Evolutionary conservation across 2,329 filamentous ascomycete genomes (phyloP), one percentile per base, ranked within the genome.

Genomic region (Lecanicillium sp.): DNA sequence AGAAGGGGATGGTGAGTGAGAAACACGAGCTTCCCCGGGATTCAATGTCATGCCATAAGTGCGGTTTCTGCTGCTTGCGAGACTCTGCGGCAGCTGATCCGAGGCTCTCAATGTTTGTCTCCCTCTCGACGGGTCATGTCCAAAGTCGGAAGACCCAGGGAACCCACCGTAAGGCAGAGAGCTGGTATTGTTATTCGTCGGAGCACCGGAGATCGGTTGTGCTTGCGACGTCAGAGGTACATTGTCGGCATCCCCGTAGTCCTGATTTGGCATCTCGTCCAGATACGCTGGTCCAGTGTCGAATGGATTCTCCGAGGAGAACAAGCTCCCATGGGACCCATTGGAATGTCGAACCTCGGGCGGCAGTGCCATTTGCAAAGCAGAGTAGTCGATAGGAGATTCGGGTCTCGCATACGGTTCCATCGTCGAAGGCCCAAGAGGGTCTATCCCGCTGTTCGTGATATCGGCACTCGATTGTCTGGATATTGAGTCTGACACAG

Each of bases 1-100:
- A 10, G 79, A 75, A 8, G 78, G 75, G 15, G 83, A 83, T 2
- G 79, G 72, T 2, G 84, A 81, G 32, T 83, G 72, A 36, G 84
- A 85, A 37, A 76, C 70, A 44, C 74, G 71, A 51, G 68, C 65
- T 20, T 73, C 73, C 17, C 67, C 70, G 6, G 80, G 79, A 23
- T 67, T 69, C 48, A 79, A 72, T 55, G 68, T 79, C 60, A 68
- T 70, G 46, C 83, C 79, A 61, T 81, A 79, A 55, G 77, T 79
- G 52, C 72, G 71, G 52, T 73, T 71, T 51, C 77, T 74, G 39
- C 71, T 65, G 6, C 73, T 63, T 37, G 70, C 67, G 48, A 73
- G 64, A 5, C 77, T 78, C 40, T 74, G 72, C 64, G 91, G 87
- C 39, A 84, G 58, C 49, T 75, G 68, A 44, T 68, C 69, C 32